Percentiles rank a stretch among this genome's conserved stretches.
Evolutionary conservation across 169 alveolate species (phyloP).

Genomic region (Theileria annulata): DNA sequence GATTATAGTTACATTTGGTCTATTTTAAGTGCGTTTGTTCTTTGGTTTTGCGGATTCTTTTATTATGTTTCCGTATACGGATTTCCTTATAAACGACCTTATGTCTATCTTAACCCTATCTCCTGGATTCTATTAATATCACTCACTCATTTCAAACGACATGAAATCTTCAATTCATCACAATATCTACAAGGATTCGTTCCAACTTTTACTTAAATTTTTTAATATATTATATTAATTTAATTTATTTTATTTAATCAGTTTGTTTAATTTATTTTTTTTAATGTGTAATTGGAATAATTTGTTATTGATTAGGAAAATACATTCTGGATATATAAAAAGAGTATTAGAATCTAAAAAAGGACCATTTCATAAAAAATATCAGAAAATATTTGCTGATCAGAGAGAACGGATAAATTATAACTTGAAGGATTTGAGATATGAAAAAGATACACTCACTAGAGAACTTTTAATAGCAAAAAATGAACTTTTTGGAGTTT

Average conservation of each 20-base stretch:
- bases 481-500: conserved; percentile 27
- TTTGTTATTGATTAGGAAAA: conserved; percentile 9
- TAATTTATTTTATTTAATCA: no score
- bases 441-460: conserved; percentile 58
- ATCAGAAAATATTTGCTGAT: conserved; percentile 41
- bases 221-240: neutral
- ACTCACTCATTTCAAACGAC: conserved; percentile 47
- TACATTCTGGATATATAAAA: conserved; percentile 58
- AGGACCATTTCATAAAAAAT: conserved; percentile 37
- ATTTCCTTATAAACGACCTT: conserved; percentile 37
- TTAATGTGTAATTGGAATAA: neutral
- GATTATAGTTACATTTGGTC: conserved; percentile 65
- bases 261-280: no score
- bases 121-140: conserved; percentile 45
- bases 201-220: conserved; percentile 24
- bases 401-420: conserved; percentile 53
- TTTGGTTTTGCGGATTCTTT: conserved; percentile 64
- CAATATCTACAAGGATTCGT: conserved; percentile 37
- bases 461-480: conserved; percentile 39
- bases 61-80: conserved; percentile 66
- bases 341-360: conserved; percentile 46
- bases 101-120: conserved; percentile 40
- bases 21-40: conserved; percentile 35
- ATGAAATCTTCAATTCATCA: conserved; percentile 42
- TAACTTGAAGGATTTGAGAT: conserved; percentile 25